Evolutionary conservation across 495 filamentous ascomycete genomes (phyloP), one percentile per base, ranked within the genome.

Genomic region (Xylaria flabelliformis): DNA sequence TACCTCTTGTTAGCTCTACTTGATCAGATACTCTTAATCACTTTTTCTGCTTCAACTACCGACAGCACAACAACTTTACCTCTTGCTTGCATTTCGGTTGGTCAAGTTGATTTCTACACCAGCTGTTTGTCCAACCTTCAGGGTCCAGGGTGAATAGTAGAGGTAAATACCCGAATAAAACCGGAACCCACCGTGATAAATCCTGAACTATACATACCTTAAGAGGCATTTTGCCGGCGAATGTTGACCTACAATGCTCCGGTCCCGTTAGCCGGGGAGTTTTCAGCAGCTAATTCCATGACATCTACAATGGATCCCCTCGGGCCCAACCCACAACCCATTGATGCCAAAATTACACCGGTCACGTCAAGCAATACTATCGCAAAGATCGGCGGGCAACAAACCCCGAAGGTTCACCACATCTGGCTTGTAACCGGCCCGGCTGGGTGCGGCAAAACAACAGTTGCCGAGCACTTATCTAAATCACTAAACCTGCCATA

Each of bases 391-490:
- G 75, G 73, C 34, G 74, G 77, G 50, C 73, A 79, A 56, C 41
- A 67, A 39, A 64, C 71, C 9, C 68, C 77, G 46, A 78, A 78
- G 68, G 80, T 90, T 72, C 92, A 93, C 73, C 94, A 98, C 80
- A 97, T 99, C 80, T 97, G 93, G 91, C 90, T 98, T 73, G 93
- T 99, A n/a, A 97, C 96, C 0, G 97, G 97, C 8, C 97, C 97
- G 19, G 95, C 97, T 21, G 97, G 97, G 17, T 97, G 94, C 76
- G 97, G 97, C 51, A 99, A 99, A 84, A 97, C 91, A 76, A 97
- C 96, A 12, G 91, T 98, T 55, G 97, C 94, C 65, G 85, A 92
- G 74, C 89, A 90, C 78, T 82, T 99, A 48, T 90, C 93, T 67
- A 84, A 88, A 15, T 82, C 88, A 42, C 87, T 98, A 19, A 84